Evolutionary conservation across 257 asterid species (phyloP), one percentile per base, ranked within the genome.

Genomic region (Fraxinus excelsior): DNA sequence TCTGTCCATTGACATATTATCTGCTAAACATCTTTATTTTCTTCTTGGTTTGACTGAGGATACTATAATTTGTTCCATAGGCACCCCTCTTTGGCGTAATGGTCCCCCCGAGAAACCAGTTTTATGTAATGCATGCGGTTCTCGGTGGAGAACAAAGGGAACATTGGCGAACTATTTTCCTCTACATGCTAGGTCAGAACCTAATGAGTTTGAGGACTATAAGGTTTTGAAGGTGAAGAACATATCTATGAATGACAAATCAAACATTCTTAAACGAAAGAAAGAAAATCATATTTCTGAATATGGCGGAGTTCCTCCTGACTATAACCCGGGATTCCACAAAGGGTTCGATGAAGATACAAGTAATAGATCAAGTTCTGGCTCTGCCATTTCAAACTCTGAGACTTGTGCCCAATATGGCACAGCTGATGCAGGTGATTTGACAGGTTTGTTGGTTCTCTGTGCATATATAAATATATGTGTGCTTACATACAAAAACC

Each of bases 81-180:
- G 94, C 86, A 93, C 99, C 51, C 99, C 98, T 38, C 96, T 96
- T 62, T 96, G 99, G 99, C 97, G 99, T 71, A 96, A 96, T 62
- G 98, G 99, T 78, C 98, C 98, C 46, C 97, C 99, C 0, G 98
- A 93, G 88, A 96, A 96, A 90, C 99, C 99, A 34, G 88, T 96
- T 35, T 92, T 93, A 34, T 96, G 99, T 86, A 96, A 96, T 88
- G 99, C 99, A 29, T 96, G 99, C 88, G 99, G 99, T 71, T 96
- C 99, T 40, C 82, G 99, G 68, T 96, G 99, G 99, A 88, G 99
- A 84, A 96, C 99, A n/a, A 96, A 96, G 86, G 99, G 99, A 26
- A 88, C 97, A 42, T 85, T 96, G 68, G 92, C 83, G 34, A 96
- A 96, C 86, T 96, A 96, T 78, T 91, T 97, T 40, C 99, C 99